Percentiles rank a stretch among this genome's conserved stretches.
Evolutionary conservation across 1,284 basidiomycete species (phyloP).

Genomic region (Taiwanofungus camphoratus): DNA sequence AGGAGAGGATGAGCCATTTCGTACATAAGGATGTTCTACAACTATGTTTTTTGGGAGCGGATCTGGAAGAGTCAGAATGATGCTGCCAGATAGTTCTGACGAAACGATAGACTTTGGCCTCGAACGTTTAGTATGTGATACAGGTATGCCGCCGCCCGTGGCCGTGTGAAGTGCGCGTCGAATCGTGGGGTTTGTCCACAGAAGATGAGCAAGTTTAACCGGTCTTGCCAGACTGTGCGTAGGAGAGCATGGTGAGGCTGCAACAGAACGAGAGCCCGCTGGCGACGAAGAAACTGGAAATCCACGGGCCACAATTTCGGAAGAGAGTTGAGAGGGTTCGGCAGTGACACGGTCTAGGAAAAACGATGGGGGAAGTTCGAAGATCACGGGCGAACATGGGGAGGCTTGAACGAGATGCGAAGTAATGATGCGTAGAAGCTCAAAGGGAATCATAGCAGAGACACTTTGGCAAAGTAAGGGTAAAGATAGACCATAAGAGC

Average conservation of each 20-base stretch:
- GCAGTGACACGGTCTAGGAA: slow-evolving; percentile 28
- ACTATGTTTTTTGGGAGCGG: no score
- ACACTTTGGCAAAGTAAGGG: slow-evolving; percentile 37
- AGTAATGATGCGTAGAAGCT: slow-evolving; percentile 50
- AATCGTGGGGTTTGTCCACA: slow-evolving; percentile 17
- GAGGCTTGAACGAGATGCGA: slow-evolving; percentile 39
- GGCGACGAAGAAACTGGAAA: not conserved
- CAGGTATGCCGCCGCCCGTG: not conserved
- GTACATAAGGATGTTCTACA: no score
- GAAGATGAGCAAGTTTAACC: slow-evolving; percentile 12
- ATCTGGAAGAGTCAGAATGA: no score
- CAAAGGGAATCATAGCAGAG: slow-evolving; percentile 59
- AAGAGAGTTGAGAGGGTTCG: slow-evolving; percentile 8
- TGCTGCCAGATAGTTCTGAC: not conserved
- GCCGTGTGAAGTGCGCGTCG: slow-evolving; percentile 12
- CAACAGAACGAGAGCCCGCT: not conserved
- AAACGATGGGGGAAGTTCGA: slow-evolving; percentile 29
- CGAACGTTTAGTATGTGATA: not conserved
- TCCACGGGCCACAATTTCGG: not conserved
- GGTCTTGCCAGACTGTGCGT: slow-evolving; percentile 3
- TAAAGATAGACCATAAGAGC: slow-evolving; percentile 7
- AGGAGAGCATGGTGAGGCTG: slow-evolving; percentile 7
- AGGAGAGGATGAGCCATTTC: no score
- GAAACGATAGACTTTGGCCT: not conserved
- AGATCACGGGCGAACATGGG: slow-evolving; percentile 32